Evolutionary conservation across 2,329 filamentous ascomycete genomes (phyloP).

Genomic region (Ascomycota sp.): DNA sequence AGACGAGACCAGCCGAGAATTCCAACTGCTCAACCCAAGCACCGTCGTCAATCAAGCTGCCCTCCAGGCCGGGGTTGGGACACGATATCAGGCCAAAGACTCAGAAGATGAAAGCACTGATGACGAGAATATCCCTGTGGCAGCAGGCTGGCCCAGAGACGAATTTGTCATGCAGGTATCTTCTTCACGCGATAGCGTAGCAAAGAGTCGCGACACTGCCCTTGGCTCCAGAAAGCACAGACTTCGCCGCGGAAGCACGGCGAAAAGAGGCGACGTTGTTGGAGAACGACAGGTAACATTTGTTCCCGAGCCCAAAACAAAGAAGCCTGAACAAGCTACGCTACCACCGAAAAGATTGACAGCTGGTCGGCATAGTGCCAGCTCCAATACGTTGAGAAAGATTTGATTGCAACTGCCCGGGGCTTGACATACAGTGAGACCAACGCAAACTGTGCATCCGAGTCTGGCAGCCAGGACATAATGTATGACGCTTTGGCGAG

Average conservation of each 20-base stretch:
- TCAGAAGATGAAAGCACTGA: constrained; percentile 23
- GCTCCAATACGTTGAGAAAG: constrained; percentile 50
- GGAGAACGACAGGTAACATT: constrained; percentile 53
- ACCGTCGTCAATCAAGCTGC: constrained; percentile 26
- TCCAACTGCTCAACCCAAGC: constrained; percentile 72
- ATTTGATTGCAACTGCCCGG: constrained; percentile 32
- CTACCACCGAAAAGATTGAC: constrained; percentile 12
- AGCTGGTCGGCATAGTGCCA: constrained; percentile 43
- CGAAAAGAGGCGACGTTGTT: constrained; percentile 24
- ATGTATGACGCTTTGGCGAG: background rate
- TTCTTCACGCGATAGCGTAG: constrained; percentile 38
- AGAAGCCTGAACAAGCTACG: constrained; percentile 17
- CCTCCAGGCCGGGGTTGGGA: constrained; percentile 12
- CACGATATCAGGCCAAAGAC: constrained; percentile 16
- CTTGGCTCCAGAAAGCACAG: constrained; percentile 33
- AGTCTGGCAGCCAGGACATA: too few species aligned
- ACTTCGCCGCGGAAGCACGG: constrained; percentile 22
- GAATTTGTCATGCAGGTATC: constrained; percentile 43
- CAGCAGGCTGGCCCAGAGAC: constrained; percentile 10
- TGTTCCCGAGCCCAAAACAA: constrained; percentile 34
- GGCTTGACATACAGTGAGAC: too few species aligned
- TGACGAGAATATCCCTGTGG: constrained; percentile 11
- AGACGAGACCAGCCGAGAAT: constrained; percentile 74
- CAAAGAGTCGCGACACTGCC: constrained; percentile 30
- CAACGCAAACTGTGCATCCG: too few species aligned